Evolutionary conservation across 768 basidiomycete genomes (phyloP).

Genomic region (Mycena rosella): DNA sequence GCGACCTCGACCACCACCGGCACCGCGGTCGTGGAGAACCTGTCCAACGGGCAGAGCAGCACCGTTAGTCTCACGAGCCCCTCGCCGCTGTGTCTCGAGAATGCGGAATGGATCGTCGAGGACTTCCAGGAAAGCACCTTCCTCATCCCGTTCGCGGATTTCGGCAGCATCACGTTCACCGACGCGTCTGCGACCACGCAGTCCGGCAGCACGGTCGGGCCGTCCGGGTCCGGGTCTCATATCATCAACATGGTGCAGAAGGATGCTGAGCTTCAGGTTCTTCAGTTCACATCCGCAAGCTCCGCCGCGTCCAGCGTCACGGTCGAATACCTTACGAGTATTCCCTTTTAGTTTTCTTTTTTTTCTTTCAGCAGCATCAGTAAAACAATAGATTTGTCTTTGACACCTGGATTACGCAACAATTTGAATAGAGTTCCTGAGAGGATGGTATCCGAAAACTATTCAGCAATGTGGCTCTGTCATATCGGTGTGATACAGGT

Average conservation of each 20-base stretch:
- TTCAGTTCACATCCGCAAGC: slow-evolving; percentile 6
- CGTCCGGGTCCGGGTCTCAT: too few species aligned
- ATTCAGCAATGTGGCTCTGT: slow-evolving; percentile 3
- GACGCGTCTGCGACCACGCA: slow-evolving; percentile 12
- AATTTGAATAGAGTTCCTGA: slow-evolving; percentile 3
- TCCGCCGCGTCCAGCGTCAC: background rate
- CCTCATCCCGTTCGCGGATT: slow-evolving; percentile 22
- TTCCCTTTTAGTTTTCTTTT: slow-evolving; percentile 15
- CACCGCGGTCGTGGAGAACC: slow-evolving; percentile 11
- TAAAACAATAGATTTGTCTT: slow-evolving; percentile 12
- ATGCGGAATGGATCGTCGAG: slow-evolving; percentile 22
- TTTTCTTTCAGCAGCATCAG: slow-evolving; percentile 1
- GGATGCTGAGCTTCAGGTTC: too few species aligned
- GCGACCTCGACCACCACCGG: slow-evolving; percentile 11
- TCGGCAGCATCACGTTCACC: slow-evolving; percentile 16
- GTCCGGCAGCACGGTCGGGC: slow-evolving; percentile 13
- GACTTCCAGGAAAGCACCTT: slow-evolving; percentile 13
- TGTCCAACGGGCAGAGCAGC: slow-evolving; percentile 20
- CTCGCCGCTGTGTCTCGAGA: slow-evolving; percentile 11
- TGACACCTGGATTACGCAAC: slow-evolving; percentile 9
- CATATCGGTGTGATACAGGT: background rate
- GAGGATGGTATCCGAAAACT: slow-evolving; percentile 5
- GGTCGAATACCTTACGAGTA: too few species aligned
- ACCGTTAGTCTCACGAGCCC: slow-evolving; percentile 1
- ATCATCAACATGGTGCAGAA: too few species aligned